A percentile compares a stretch with the other conserved stretches of the same genome.
phyloP scores from a whole-genome alignment of 805 yeast genomes.

The Teunomyces aglyptinius region DNA sequence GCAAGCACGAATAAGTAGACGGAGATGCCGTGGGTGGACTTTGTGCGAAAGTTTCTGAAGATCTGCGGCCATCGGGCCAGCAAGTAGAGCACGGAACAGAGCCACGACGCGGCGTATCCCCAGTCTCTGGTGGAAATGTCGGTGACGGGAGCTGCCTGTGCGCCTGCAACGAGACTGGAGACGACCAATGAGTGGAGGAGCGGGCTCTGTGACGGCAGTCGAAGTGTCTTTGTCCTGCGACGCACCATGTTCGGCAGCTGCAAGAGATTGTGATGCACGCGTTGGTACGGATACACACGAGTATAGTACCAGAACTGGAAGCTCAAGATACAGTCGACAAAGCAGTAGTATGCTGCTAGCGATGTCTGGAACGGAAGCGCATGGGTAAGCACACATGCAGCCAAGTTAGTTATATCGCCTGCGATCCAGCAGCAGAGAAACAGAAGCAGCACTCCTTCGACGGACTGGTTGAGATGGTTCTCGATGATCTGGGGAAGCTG shows the following conservation, averaged over 20 bases:
- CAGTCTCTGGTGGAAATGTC: no score
- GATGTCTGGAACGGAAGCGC: slow-evolving; percentile 81
- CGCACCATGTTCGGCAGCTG: slow-evolving; percentile 37
- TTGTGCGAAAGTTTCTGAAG: slow-evolving; percentile 23
- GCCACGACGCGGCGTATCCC: slow-evolving; percentile 35
- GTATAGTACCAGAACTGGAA: slow-evolving; percentile 74
- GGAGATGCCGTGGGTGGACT: slow-evolving; percentile 36
- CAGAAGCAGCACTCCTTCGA: slow-evolving; percentile 31
- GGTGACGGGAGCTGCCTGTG: slow-evolving; percentile 9
- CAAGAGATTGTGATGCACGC: slow-evolving; percentile 35
- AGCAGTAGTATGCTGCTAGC: slow-evolving; percentile 69
- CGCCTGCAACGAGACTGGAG: slow-evolving; percentile 12
- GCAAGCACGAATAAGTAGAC: slow-evolving; percentile 34
- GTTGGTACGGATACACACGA: slow-evolving; percentile 39
- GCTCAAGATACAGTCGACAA: slow-evolving; percentile 65
- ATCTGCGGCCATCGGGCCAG: slow-evolving; percentile 38
- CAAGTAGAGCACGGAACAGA: slow-evolving; percentile 29
- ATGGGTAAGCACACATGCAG: slow-evolving; percentile 73
- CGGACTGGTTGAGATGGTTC: slow-evolving; percentile 31
- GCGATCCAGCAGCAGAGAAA: slow-evolving; percentile 36
- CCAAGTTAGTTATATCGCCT: slow-evolving; percentile 46
- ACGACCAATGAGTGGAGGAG: slow-evolving; percentile 10
- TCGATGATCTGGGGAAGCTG: slow-evolving; percentile 29
- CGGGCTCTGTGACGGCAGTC: slow-evolving; percentile 10
- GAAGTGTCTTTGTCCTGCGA: no score